Percentiles rank a stretch among this genome's conserved stretches.
Conservation (phyloP, 139 green algal species). For the Volvox africanus region DNA sequence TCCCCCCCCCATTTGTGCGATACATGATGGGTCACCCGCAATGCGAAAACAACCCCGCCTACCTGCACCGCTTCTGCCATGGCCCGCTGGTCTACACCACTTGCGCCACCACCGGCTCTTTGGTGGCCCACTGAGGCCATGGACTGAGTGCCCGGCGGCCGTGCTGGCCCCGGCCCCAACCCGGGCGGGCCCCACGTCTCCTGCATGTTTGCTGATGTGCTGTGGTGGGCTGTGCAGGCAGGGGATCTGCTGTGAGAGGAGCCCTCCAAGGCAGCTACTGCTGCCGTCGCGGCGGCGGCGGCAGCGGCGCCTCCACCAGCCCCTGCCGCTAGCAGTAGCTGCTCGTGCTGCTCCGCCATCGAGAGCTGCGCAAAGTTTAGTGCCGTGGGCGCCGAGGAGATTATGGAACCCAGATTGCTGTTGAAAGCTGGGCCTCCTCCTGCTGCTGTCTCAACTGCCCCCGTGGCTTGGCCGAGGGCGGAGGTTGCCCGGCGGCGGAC, state of each 20-base stretch:
- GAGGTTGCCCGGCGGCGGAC: neutral
- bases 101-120: neutral
- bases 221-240: no score
- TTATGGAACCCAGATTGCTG: neutral
- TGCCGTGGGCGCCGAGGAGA: neutral
- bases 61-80: constrained; percentile 45
- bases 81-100: constrained; percentile 21
- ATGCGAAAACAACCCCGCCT: no score
- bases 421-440: neutral
- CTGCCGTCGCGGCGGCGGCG: neutral
- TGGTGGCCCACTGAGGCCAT: neutral
- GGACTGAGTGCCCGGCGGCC: neutral
- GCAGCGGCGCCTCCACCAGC: constrained; percentile 26
- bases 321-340: constrained; percentile 23
- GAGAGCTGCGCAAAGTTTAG: neutral
- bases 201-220: neutral
- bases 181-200: neutral
- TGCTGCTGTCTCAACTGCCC: neutral
- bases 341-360: neutral
- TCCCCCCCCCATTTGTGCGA: no score
- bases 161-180: neutral
- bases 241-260: no score
- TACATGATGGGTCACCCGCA: no score
- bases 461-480: neutral
- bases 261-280: constrained; percentile 2